Conservation (phyloP, 768 basidiomycete genomes). For the Leccinum boreale region DNA sequence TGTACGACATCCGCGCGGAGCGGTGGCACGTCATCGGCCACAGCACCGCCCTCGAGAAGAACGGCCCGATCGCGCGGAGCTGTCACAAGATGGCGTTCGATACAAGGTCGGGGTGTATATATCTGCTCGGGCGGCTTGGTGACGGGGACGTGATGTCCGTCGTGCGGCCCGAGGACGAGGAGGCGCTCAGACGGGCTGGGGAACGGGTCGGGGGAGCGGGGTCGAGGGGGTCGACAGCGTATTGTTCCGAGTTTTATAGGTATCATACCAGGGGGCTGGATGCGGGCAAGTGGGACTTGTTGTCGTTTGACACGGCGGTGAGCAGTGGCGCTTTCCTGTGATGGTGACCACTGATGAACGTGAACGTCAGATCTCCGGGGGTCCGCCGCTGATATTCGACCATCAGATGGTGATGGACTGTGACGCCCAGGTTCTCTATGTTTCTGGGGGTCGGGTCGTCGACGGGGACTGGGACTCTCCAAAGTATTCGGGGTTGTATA, state of each 20-base stretch:
- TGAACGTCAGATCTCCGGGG: constrained; percentile 49
- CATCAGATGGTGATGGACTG: constrained; percentile 80
- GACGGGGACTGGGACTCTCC: constrained; percentile 58
- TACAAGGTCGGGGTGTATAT: constrained; percentile 63
- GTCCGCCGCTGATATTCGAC: constrained; percentile 73
- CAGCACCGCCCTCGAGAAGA: constrained; percentile 50
- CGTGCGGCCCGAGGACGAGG: constrained; percentile 23
- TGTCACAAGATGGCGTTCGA: constrained; percentile 87
- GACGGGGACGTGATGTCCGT: constrained; percentile 45
- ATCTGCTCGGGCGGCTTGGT: constrained; percentile 65
- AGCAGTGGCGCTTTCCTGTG: constrained; percentile 14
- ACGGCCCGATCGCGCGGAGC: constrained; percentile 67
- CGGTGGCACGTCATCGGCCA: constrained; percentile 61
- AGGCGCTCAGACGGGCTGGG: constrained; percentile 17
- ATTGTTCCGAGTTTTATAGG: constrained; percentile 70
- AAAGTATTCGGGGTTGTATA: constrained; percentile 71
- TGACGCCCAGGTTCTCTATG: constrained; percentile 66
- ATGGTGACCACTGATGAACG: not conserved
- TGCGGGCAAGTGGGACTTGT: constrained; percentile 67
- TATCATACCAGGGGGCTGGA: constrained; percentile 45
- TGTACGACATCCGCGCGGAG: constrained; percentile 56
- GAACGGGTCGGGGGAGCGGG: constrained; percentile 13
- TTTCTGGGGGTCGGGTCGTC: constrained; percentile 72
- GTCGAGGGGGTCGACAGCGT: constrained; percentile 24
- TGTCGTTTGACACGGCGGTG: constrained; percentile 67